These are phyloP conservation scores for Silene vulgaris DNA, from an alignment of 179 eudicot species.

Conservation along the genomic window DNA sequence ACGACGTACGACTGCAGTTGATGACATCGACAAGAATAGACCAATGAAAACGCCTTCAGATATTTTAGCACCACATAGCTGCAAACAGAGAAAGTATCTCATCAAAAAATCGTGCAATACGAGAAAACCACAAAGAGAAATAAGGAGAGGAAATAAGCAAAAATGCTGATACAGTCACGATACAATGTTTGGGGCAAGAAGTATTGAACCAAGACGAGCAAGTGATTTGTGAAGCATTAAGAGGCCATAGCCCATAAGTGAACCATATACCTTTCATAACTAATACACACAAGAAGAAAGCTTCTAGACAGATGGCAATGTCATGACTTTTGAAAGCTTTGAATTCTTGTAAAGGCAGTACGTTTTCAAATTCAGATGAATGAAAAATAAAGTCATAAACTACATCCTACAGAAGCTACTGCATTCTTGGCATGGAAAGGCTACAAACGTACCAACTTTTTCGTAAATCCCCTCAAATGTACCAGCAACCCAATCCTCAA, in stretches of 20 bases:
- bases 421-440: not conserved
- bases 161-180: not conserved
- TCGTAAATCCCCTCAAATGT: not conserved
- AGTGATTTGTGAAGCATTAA: constrained; percentile 2
- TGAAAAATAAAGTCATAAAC: not conserved
- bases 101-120: not conserved
- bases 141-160: not conserved
- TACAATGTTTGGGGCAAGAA: not conserved
- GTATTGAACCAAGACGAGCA: not conserved
- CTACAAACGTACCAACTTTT: not conserved
- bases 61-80: constrained; percentile 87
- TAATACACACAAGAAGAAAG: not conserved
- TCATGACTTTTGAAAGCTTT: constrained; percentile 7
- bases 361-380: not conserved
- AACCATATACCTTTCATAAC: not conserved
- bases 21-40: constrained; percentile 92
- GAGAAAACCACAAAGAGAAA: not conserved
- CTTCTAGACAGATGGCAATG: not conserved
- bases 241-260: no score
- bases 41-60: constrained; percentile 98
- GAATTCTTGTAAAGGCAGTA: not conserved
- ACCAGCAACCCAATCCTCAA: not conserved
- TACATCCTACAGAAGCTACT: not conserved
- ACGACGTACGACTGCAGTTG: constrained; percentile 81
- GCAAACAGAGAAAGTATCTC: constrained; percentile 22